Evolutionary conservation across 805 yeast species (phyloP).

Genomic region (Kregervanrija delftensis): DNA sequence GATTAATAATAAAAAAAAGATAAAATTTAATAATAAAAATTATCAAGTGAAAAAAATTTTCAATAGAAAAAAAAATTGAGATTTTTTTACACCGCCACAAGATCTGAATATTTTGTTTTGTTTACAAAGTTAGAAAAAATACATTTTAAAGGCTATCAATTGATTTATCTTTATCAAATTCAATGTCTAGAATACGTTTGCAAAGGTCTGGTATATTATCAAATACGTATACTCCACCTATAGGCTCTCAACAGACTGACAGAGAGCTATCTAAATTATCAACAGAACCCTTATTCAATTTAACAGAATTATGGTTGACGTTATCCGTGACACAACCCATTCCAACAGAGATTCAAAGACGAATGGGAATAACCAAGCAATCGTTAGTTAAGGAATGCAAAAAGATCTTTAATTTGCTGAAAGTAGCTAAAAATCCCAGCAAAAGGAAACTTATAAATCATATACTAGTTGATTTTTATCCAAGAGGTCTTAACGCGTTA

Average conservation of each 20-base stretch:
- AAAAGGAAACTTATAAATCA: conserved; percentile 35
- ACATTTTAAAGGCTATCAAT: no score
- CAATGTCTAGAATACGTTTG: no score
- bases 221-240: conserved; percentile 28
- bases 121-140: no score
- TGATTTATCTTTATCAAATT: no score
- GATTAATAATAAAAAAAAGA: no score
- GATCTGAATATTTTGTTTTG: no score
- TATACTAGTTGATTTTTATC: conserved; percentile 45
- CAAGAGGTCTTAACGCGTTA: conserved; percentile 49
- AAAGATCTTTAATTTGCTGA: conserved; percentile 5
- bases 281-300: conserved; percentile 24
- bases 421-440: conserved; percentile 3
- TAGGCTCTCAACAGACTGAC: conserved; percentile 15
- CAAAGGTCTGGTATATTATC: conserved; percentile 26
- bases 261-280: conserved; percentile 22
- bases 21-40: no score
- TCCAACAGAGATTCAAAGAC: conserved; percentile 14
- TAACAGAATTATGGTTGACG: conserved; percentile 28
- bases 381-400: conserved; percentile 13
- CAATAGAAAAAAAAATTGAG: no score
- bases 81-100: no score
- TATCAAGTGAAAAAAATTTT: no score
- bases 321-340: conserved; percentile 25
- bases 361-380: conserved; percentile 13